Evolutionary conservation across 1,284 basidiomycete species (phyloP).

Genomic region (Ganoderma boninense): DNA sequence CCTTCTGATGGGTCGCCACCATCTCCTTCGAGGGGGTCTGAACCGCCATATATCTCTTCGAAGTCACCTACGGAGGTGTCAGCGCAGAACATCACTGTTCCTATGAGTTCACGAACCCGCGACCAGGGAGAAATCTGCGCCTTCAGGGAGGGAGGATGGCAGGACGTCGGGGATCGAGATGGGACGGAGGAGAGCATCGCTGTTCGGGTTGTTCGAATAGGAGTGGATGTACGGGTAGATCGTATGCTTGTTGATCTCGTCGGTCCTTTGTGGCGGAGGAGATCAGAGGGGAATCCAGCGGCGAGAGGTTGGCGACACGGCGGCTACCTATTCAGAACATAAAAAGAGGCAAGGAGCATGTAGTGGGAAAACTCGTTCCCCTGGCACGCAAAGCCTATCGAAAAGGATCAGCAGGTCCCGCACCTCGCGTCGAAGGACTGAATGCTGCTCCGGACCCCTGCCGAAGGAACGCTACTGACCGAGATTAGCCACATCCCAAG

Average conservation of each 20-base stretch:
- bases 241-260: constrained; percentile 69
- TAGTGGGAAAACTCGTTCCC: constrained; percentile 96
- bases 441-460: neutral
- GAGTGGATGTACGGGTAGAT: constrained; percentile 92
- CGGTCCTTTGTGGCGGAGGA: constrained; percentile 58
- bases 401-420: neutral
- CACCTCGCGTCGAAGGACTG: neutral
- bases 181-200: constrained; percentile 67
- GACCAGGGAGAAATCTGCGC: constrained; percentile 70
- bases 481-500: constrained; percentile 84
- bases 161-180: constrained; percentile 86
- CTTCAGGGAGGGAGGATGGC: constrained; percentile 73
- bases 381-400: constrained; percentile 82
- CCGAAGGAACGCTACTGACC: constrained; percentile 53
- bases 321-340: constrained; percentile 63
- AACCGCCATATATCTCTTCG: constrained; percentile 86
- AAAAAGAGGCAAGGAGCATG: constrained; percentile 88
- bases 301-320: constrained; percentile 15
- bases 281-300: constrained; percentile 14
- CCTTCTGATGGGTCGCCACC: constrained; percentile 67
- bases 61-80: constrained; percentile 73
- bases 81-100: neutral
- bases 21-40: constrained; percentile 48
- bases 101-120: constrained; percentile 60
- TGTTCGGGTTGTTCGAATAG: constrained; percentile 82